phyloP scores from a whole-genome alignment of 1,284 basidiomycete genomes.

The Sparassis latifolia region DNA sequence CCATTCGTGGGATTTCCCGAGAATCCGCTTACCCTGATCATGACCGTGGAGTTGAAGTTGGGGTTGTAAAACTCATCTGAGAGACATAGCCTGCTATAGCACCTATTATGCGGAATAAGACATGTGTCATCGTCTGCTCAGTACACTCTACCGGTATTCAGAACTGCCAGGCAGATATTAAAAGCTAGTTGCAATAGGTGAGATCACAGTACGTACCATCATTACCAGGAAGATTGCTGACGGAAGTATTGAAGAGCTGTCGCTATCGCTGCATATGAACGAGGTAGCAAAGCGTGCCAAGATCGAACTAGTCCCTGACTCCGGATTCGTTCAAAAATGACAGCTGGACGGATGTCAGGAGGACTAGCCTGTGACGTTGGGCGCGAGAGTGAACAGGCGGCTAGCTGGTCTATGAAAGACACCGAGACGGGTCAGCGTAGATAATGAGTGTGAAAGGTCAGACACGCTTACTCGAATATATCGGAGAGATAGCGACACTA shows the following conservation, averaged over 20 bases:
- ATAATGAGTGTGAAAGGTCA: background rate
- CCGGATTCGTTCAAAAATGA: background rate
- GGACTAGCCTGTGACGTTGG: conserved; percentile 22
- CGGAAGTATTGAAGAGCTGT: conserved; percentile 50
- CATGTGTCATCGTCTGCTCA: background rate
- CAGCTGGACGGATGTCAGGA: background rate
- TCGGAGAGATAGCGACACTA: conserved; percentile 37
- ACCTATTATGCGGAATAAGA: conserved; percentile 24
- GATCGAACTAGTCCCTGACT: conserved; percentile 32
- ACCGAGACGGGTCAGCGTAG: background rate
- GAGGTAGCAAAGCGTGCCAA: conserved; percentile 53
- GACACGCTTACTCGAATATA: conserved; percentile 31
- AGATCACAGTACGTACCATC: conserved; percentile 35
- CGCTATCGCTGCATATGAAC: conserved; percentile 51
- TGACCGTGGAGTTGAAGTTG: conserved; percentile 47
- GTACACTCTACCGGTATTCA: conserved; percentile 31
- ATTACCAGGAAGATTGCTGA: conserved; percentile 52
- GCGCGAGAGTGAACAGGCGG: conserved; percentile 47
- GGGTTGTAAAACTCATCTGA: conserved; percentile 56
- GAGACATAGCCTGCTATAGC: conserved; percentile 69
- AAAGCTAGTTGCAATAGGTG: background rate
- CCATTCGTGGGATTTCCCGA: conserved; percentile 44
- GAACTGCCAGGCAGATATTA: background rate
- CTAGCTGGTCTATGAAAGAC: conserved; percentile 36
- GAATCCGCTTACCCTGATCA: conserved; percentile 45